Evolutionary conservation across 768 basidiomycete genomes (phyloP).

Genomic region (Mycena crocata): DNA sequence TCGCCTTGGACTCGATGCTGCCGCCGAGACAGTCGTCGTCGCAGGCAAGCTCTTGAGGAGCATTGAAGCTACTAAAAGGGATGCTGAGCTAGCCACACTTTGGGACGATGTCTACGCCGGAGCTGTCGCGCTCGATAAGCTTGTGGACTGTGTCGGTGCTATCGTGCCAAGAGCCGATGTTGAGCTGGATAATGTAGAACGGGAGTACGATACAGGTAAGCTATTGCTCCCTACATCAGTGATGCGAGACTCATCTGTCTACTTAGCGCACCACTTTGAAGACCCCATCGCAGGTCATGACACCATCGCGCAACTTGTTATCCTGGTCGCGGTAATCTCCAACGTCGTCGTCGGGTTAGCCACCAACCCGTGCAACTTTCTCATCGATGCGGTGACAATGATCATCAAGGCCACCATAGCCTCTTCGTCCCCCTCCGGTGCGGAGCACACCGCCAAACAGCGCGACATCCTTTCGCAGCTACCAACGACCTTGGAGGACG

Average conservation of each 20-base stretch:
- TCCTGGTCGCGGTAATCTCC: constrained; percentile 18
- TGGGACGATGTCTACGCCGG: constrained; percentile 18
- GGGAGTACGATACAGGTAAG: constrained; percentile 20
- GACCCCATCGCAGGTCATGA: constrained; percentile 19
- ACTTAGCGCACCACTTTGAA: constrained; percentile 24
- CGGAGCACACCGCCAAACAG: constrained; percentile 9
- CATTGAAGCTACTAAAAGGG: constrained; percentile 10
- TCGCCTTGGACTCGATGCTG: constrained; percentile 17
- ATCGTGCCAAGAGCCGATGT: constrained; percentile 12
- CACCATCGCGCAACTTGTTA: constrained; percentile 17
- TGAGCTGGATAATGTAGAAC: neutral
- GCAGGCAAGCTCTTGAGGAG: constrained; percentile 23
- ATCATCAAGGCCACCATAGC: constrained; percentile 27
- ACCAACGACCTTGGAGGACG: constrained; percentile 24
- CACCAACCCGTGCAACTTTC: constrained; percentile 26
- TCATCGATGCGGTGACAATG: constrained; percentile 26
- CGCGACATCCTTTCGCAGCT: constrained; percentile 20
- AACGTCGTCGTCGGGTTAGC: constrained; percentile 27
- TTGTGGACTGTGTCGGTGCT: constrained; percentile 20
- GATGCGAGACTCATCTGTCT: constrained; percentile 10
- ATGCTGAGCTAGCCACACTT: constrained; percentile 6
- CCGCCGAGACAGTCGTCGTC: constrained; percentile 13
- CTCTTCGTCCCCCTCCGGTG: constrained; percentile 5
- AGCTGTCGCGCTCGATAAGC: constrained; percentile 17
- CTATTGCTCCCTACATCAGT: neutral